phyloP scores from a whole-genome alignment of 257 asterid species.

The Ligustrum vulgare region DNA sequence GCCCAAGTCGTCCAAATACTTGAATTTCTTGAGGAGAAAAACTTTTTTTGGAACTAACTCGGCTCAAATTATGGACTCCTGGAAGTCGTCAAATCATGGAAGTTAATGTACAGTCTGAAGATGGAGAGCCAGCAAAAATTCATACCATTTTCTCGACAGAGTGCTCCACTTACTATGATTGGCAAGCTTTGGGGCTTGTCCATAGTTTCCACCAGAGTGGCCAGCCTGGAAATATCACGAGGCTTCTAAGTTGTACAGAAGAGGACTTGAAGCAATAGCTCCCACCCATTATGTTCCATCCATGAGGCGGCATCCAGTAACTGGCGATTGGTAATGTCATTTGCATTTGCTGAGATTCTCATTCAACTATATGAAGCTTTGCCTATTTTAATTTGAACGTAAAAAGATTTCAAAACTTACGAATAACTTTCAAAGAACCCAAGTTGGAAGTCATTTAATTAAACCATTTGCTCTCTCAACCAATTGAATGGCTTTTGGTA shows the following conservation, averaged over 20 bases:
- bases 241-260: constrained; percentile 90
- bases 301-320: constrained; percentile 95
- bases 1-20: constrained; percentile 81
- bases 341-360: constrained; percentile 22
- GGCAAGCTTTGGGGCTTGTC: constrained; percentile 96
- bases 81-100: constrained; percentile 69
- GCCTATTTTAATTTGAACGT: no score
- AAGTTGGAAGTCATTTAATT: neutral
- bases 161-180: constrained; percentile 86
- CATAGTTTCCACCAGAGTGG: constrained; percentile 89
- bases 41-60: constrained; percentile 66
- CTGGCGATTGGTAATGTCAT: constrained; percentile 82
- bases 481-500: neutral
- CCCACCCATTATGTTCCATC: constrained; percentile 97
- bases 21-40: constrained; percentile 88
- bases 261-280: constrained; percentile 89
- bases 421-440: no score
- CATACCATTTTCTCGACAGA: constrained; percentile 95
- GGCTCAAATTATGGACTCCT: constrained; percentile 60
- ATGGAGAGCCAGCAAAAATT: constrained; percentile 60
- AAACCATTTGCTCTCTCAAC: neutral
- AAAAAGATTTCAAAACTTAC: no score
- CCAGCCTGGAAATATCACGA: constrained; percentile 90
- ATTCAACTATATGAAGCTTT: neutral
- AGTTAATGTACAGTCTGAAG: constrained; percentile 38